A percentile compares a stretch with the other conserved stretches of the same genome.
Evolutionary conservation across 768 basidiomycete species (phyloP).

Genomic region (Boletus pseudo-olivaceus): DNA sequence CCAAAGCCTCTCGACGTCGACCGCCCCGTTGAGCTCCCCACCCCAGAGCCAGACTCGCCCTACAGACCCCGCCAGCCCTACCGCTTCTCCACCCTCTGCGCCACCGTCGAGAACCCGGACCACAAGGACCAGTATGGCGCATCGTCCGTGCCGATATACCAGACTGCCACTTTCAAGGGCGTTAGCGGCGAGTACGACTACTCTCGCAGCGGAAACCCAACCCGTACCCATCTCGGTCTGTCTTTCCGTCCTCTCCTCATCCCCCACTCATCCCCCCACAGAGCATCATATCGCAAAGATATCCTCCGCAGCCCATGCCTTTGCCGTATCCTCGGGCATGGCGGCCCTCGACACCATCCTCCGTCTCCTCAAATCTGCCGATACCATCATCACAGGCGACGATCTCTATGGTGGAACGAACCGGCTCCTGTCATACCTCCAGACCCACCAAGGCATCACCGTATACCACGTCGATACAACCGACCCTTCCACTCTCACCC

Average conservation of each 20-base stretch:
- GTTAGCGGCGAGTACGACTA: slow-evolving; percentile 89
- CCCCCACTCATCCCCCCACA: slow-evolving; percentile 31
- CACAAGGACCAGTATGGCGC: slow-evolving; percentile 96
- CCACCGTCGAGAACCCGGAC: slow-evolving; percentile 85
- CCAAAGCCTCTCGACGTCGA: slow-evolving; percentile 7
- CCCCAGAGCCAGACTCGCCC: slow-evolving; percentile 81
- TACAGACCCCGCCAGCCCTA: slow-evolving; percentile 66
- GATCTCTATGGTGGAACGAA: slow-evolving; percentile 98
- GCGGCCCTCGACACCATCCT: slow-evolving; percentile 95
- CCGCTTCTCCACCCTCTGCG: slow-evolving; percentile 87
- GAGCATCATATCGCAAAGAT: slow-evolving; percentile 98
- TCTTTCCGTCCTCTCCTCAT: neutral
- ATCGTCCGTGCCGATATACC: slow-evolving; percentile 95
- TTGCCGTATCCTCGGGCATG: slow-evolving; percentile 96
- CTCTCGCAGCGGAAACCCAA: slow-evolving; percentile 93
- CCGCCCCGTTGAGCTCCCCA: slow-evolving; percentile 56
- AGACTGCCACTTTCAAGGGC: slow-evolving; percentile 97
- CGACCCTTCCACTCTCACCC: slow-evolving; percentile 55
- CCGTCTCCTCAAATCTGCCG: slow-evolving; percentile 90
- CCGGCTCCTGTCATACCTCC: slow-evolving; percentile 86
- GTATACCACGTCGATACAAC: slow-evolving; percentile 97
- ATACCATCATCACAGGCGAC: slow-evolving; percentile 93
- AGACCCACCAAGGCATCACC: slow-evolving; percentile 79
- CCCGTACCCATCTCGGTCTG: slow-evolving; percentile 88
- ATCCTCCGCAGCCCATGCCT: slow-evolving; percentile 86